phyloP scores from a whole-genome alignment of 208 protist genomes.

The Crithidia thermophila region DNA sequence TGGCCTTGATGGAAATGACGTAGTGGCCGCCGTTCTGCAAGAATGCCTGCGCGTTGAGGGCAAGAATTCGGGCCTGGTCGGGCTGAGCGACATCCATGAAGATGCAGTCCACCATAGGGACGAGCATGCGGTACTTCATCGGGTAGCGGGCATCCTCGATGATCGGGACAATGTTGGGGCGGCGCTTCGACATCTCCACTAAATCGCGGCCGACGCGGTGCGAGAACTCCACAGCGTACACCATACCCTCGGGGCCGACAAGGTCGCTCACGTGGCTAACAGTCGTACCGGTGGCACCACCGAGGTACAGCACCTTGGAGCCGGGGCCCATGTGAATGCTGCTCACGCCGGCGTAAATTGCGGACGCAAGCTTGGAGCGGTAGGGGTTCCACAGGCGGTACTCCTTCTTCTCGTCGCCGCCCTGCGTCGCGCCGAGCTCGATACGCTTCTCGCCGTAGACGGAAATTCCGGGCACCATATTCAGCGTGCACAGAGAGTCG shows the following conservation, averaged over 20 bases:
- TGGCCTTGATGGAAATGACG: slow-evolving; percentile 99
- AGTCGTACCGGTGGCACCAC: slow-evolving; percentile 99
- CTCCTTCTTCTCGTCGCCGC: slow-evolving; percentile 98
- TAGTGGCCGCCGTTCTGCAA: slow-evolving; percentile 99
- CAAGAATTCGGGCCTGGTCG: slow-evolving; percentile 99
- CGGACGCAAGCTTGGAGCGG: slow-evolving; percentile 99
- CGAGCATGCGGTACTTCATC: slow-evolving; percentile 99
- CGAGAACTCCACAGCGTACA: slow-evolving; percentile 99
- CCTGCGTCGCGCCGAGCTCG: slow-evolving; percentile 73
- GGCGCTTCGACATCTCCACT: slow-evolving; percentile 99
- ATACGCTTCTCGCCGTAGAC: slow-evolving; percentile 99
- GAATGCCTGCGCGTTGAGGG: slow-evolving; percentile 99
- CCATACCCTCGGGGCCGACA: slow-evolving; percentile 98
- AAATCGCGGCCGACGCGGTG: slow-evolving; percentile 99
- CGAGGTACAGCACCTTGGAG: slow-evolving; percentile 99
- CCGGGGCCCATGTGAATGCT: slow-evolving; percentile 99
- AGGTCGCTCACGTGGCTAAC: slow-evolving; percentile 99
- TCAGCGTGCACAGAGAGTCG: slow-evolving; percentile 98
- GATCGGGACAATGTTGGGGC: slow-evolving; percentile 99
- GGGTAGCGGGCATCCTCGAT: slow-evolving; percentile 99
- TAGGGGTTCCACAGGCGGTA: slow-evolving; percentile 99
- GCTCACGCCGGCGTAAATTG: slow-evolving; percentile 98
- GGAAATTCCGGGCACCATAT: slow-evolving; percentile 98
- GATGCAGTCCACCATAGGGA: slow-evolving; percentile 99
- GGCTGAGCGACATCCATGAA: slow-evolving; percentile 99